phyloP scores from a whole-genome alignment of 495 filamentous ascomycete species.

The Aspergillus nidulans region DNA sequence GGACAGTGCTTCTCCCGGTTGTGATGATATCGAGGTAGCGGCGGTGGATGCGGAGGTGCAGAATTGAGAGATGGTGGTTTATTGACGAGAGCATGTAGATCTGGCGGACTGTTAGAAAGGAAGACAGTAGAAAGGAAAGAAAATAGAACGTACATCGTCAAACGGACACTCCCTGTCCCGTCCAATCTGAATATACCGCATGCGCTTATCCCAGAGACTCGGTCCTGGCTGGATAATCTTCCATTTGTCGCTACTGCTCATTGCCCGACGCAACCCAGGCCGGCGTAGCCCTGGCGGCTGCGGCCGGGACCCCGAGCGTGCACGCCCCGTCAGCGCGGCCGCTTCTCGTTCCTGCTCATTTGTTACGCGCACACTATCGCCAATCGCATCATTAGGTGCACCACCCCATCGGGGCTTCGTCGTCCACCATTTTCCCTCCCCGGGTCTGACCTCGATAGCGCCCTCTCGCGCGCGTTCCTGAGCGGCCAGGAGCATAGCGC shows the following conservation, averaged over 20 bases:
- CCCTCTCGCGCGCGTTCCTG: slow-evolving; percentile 79
- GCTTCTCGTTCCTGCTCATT: slow-evolving; percentile 20
- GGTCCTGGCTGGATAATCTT: slow-evolving; percentile 57
- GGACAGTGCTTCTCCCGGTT: slow-evolving; percentile 26
- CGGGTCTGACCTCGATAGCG: slow-evolving; percentile 57
- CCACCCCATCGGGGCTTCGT: slow-evolving; percentile 71
- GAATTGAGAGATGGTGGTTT: slow-evolving; percentile 75
- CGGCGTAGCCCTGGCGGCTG: slow-evolving; percentile 32
- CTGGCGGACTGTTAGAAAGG: slow-evolving; percentile 33
- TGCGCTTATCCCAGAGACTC: slow-evolving; percentile 72
- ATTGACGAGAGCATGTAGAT: slow-evolving; percentile 78
- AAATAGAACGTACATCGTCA: slow-evolving; percentile 54
- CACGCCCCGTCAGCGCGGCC: slow-evolving; percentile 26
- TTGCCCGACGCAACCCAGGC: slow-evolving; percentile 28
- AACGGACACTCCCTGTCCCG: slow-evolving; percentile 43
- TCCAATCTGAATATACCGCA: slow-evolving; percentile 69
- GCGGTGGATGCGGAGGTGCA: slow-evolving; percentile 68
- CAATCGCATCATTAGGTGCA: slow-evolving; percentile 59
- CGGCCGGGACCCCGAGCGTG: slow-evolving; percentile 46
- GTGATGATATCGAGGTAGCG: slow-evolving; percentile 56
- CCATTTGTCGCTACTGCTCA: slow-evolving; percentile 37
- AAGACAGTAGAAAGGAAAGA: not conserved
- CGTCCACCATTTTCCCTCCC: slow-evolving; percentile 80
- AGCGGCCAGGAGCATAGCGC: slow-evolving; percentile 68
- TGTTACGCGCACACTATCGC: slow-evolving; percentile 35